Percentiles rank a stretch among this genome's conserved stretches.
Conservation (phyloP, 768 basidiomycete species). For the Rhizopogon vinicolor region DNA sequence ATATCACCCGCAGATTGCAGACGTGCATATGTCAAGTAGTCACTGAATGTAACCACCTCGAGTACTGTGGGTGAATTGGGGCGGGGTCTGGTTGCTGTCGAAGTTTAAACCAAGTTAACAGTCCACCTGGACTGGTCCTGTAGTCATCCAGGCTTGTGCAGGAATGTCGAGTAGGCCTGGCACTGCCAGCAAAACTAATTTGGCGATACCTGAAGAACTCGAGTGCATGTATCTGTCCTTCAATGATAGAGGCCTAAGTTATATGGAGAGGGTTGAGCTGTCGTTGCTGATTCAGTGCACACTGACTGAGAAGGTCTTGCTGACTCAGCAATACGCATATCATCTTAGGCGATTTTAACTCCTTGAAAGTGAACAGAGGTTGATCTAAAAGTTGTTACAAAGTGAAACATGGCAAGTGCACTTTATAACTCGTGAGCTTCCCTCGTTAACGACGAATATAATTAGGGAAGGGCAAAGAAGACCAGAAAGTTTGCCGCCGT, state of each 20-base stretch:
- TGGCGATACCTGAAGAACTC: background rate
- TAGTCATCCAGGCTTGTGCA: background rate
- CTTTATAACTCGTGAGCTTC: background rate
- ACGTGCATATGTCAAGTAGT: background rate
- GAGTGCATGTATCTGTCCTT: background rate
- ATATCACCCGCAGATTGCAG: background rate
- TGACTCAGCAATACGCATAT: background rate
- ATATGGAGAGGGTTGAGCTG: background rate
- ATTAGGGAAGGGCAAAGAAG: conserved; percentile 85
- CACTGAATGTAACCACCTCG: background rate
- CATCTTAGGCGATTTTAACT: background rate
- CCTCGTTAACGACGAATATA: background rate
- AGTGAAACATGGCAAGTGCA: conserved; percentile 15
- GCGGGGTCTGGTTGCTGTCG: too few species aligned
- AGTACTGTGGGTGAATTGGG: too few species aligned
- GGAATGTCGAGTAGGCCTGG: background rate
- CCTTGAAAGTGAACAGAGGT: background rate
- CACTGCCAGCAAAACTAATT: too few species aligned
- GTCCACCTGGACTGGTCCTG: too few species aligned
- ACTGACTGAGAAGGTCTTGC: background rate
- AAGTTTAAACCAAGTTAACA: too few species aligned
- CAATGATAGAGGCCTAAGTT: background rate
- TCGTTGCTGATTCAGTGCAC: too few species aligned
- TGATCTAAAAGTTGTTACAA: background rate
- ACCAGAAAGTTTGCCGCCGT: conserved; percentile 93